These are phyloP conservation scores for Helotiales sp. DNA, from an alignment of 2,329 filamentous ascomycete species.

Conservation along the genomic window DNA sequence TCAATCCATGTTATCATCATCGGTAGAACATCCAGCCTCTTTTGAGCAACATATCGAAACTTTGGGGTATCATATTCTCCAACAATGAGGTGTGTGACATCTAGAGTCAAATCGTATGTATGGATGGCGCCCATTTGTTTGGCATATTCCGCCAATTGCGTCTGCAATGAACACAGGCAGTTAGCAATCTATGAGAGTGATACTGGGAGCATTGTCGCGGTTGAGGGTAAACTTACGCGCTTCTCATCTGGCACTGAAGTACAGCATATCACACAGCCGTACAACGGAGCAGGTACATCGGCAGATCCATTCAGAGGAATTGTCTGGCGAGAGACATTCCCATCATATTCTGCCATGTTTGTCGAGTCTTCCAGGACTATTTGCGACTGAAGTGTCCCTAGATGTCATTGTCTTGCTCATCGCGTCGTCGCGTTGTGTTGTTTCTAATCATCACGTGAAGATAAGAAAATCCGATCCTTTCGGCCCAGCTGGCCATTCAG, in stretches of 20 bases:
- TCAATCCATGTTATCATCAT: conserved; percentile 86
- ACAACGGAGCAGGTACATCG: conserved; percentile 53
- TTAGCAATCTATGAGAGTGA: conserved; percentile 6
- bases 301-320: conserved; percentile 30
- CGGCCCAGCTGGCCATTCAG: too few species aligned
- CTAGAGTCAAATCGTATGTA: conserved; percentile 91
- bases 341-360: conserved; percentile 25
- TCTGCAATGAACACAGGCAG: conserved; percentile 40
- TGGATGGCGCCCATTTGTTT: conserved; percentile 84
- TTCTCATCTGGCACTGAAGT: conserved; percentile 82
- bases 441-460: not conserved
- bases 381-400: not conserved
- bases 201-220: not conserved
- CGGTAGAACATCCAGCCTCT: conserved; percentile 83
- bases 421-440: conserved; percentile 1
- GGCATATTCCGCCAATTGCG: conserved; percentile 66
- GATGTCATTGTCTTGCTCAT: not conserved
- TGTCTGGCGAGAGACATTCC: conserved; percentile 12
- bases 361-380: not conserved
- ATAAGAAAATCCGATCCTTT: too few species aligned
- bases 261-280: conserved; percentile 81
- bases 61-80: conserved; percentile 89
- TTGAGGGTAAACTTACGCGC: conserved; percentile 60
- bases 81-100: conserved; percentile 93
- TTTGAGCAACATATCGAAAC: conserved; percentile 92